Base-by-base conservation (phyloP, 352 stramenopile genomes). In the Pythium guiyangense region DNA sequence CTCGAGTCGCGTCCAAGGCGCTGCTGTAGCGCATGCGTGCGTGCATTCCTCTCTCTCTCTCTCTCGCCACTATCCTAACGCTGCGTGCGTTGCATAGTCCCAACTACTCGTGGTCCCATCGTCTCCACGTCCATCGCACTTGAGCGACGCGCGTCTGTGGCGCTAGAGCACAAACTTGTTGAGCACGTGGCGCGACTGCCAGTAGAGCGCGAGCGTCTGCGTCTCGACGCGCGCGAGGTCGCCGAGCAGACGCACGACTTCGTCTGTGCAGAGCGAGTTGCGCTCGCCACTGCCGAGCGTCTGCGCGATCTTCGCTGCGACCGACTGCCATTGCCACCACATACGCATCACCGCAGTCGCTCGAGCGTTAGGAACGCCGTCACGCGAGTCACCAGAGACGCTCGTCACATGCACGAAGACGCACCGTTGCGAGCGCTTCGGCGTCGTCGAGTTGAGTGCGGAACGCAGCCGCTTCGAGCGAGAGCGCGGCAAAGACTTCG, bases 141-240 rank as follows among this genome's bases (percentile, higher is more conserved):
- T 8, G 14, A 5, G 5, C 18, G 6, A 18, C 12, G n/a, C n/a
- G n/a, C 15, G 10, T 49, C n/a, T 27, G 27, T 25, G n/a, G 27
- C 26, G 34, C 63, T 42, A 83, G 31, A 82, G 64, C 31, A 75
- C 74, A 42, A 65, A 70, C 42, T 64, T 78, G 57, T 76, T 81
- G 39, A 82, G 54, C 20, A 61, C 54, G 18, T 62, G 45, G n/a
- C 75, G 66, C 52, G 64, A 69, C 40, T 81, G 74, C 75, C 75
- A 86, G 54, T 86, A 86, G 9, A 86, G 49, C 15, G 75, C 62
- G 29, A 86, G 73, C 14, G 70, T 73, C 49, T 77, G 69, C 2
- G 61, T 74, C 47, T 86, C 75, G 4, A 79, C 31, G 0, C 65
- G 53, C 25, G 73, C 67, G 26, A 86, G 42, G 29, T 75, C 62